These are phyloP conservation scores for Podila horticola DNA, from an alignment of 192 early-diverging fungal genomes.

Conservation along the genomic window DNA sequence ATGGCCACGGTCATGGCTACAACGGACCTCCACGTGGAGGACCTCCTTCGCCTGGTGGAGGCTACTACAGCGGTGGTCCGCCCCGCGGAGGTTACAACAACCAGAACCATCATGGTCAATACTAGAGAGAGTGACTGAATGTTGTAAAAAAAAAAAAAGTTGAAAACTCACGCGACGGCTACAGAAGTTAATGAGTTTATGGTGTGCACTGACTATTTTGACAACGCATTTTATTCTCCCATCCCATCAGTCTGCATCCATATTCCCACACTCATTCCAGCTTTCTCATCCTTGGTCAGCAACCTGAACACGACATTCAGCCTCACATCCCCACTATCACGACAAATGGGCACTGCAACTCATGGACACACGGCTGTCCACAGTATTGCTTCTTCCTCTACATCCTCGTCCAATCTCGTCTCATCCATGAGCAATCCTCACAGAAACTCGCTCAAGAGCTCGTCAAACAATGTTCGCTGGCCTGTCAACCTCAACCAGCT, in stretches of 20 bases:
- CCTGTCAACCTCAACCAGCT: slow-evolving; percentile 51
- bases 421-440: slow-evolving; percentile 2
- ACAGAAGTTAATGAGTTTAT: too few species aligned
- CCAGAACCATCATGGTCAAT: background rate
- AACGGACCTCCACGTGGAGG: background rate
- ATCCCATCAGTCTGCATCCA: background rate
- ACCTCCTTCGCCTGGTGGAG: background rate
- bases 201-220: too few species aligned
- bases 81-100: background rate
- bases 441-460: slow-evolving; percentile 25
- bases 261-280: background rate
- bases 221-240: too few species aligned
- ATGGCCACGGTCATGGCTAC: background rate
- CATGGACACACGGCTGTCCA: background rate
- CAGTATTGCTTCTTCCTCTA: background rate
- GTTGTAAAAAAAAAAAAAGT: too few species aligned
- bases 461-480: slow-evolving; percentile 34
- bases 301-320: background rate
- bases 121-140: too few species aligned
- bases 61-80: background rate
- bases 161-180: too few species aligned
- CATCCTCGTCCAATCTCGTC: background rate
- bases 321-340: background rate
- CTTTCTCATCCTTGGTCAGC: background rate
- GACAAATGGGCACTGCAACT: too few species aligned